Evolutionary conservation across 495 filamentous ascomycete species (phyloP).

Genomic region (Bacidia gigantensis): DNA sequence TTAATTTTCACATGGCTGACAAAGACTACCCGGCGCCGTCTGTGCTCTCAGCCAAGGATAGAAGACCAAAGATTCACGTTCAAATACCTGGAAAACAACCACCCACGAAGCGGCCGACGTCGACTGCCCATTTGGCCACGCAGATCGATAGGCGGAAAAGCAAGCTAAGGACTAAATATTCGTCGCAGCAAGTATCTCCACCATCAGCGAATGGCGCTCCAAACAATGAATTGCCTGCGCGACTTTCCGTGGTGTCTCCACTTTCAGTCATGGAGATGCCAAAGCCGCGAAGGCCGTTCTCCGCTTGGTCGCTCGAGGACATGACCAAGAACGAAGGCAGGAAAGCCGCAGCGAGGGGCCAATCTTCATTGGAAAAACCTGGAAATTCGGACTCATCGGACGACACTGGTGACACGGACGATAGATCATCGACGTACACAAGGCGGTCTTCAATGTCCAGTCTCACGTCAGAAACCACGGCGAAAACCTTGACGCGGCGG

Average conservation of each 20-base stretch:
- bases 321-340: slow-evolving; percentile 11
- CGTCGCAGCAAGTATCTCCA: slow-evolving; percentile 13
- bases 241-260: slow-evolving; percentile 20
- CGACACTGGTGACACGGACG: slow-evolving; percentile 18
- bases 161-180: slow-evolving; percentile 3
- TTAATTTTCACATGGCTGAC: slow-evolving; percentile 9
- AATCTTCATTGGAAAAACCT: slow-evolving; percentile 5
- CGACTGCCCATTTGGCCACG: slow-evolving; percentile 11
- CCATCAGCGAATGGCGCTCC: slow-evolving; percentile 13
- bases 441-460: slow-evolving; percentile 20
- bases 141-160: slow-evolving; percentile 13
- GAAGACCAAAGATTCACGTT: slow-evolving; percentile 19
- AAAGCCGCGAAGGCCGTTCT: slow-evolving; percentile 20
- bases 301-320: slow-evolving; percentile 17
- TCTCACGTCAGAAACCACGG: slow-evolving; percentile 13
- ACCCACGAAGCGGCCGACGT: slow-evolving; percentile 9
- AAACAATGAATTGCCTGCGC: slow-evolving; percentile 9
- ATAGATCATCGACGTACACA: slow-evolving; percentile 20
- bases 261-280: slow-evolving; percentile 23
- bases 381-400: slow-evolving; percentile 18
- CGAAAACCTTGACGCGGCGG: slow-evolving; percentile 2
- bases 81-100: slow-evolving; percentile 15
- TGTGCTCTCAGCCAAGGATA: slow-evolving; percentile 9
- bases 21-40: slow-evolving; percentile 6
- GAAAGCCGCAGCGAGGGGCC: slow-evolving; percentile 9